Percentiles rank a stretch among this genome's conserved stretches.
phyloP scores from a whole-genome alignment of 805 yeast species.

The Wickerhamomyces hampshirensis region DNA sequence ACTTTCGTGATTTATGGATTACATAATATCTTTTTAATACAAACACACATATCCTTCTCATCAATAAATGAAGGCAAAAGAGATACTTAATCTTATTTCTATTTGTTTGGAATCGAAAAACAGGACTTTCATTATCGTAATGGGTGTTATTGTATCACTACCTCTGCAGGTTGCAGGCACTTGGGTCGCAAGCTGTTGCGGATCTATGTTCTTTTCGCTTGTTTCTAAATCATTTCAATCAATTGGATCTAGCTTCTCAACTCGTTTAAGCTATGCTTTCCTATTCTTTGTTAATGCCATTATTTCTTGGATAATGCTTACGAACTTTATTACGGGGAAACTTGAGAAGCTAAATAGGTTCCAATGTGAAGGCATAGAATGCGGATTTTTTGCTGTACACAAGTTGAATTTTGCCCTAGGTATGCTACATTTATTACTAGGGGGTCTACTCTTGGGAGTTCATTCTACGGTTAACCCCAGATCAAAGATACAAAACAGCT shows the following conservation, averaged over 20 bases:
- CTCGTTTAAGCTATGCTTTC: slow-evolving; percentile 82
- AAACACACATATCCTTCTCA: too few relatives aligned
- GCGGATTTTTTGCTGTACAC: slow-evolving; percentile 95
- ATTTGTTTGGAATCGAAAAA: too few relatives aligned
- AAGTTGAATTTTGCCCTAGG: slow-evolving; percentile 87
- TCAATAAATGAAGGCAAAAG: too few relatives aligned
- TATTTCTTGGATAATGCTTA: slow-evolving; percentile 87
- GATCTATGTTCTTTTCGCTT: slow-evolving; percentile 75
- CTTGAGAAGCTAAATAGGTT: slow-evolving; percentile 66
- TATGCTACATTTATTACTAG: slow-evolving; percentile 66
- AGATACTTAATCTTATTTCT: too few relatives aligned
- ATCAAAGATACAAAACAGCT: slow-evolving; percentile 83
- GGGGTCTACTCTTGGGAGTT: slow-evolving; percentile 64
- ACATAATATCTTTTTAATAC: too few relatives aligned
- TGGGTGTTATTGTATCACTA: slow-evolving; percentile 47
- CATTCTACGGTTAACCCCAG: slow-evolving; percentile 74
- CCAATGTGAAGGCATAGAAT: slow-evolving; percentile 77
- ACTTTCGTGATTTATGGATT: too few relatives aligned
- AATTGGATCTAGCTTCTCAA: slow-evolving; percentile 64
- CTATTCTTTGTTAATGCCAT: slow-evolving; percentile 73
- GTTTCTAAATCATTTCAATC: slow-evolving; percentile 47
- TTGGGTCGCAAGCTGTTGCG: slow-evolving; percentile 68
- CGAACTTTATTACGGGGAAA: slow-evolving; percentile 71
- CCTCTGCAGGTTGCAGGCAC: slow-evolving; percentile 62
- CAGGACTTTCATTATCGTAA: neutral